phyloP scores from a whole-genome alignment of 2,329 filamentous ascomycete species.

The Pseudopyrenochaeta lycopersici region DNA sequence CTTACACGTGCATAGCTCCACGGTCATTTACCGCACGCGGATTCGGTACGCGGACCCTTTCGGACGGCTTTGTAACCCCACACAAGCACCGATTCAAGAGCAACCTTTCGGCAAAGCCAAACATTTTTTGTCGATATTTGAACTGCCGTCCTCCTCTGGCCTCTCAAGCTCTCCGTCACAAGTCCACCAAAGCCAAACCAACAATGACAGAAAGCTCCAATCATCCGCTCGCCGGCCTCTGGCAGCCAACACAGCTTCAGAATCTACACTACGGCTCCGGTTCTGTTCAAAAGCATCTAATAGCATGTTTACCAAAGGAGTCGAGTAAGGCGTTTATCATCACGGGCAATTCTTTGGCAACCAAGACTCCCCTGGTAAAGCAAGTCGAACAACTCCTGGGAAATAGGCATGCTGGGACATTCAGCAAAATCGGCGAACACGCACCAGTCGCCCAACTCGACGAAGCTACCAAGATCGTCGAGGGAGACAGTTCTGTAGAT shows the following conservation, averaged over 20 bases:
- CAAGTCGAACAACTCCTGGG: slow-evolving; percentile 60
- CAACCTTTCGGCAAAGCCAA: too few relatives aligned
- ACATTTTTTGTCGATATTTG: too few relatives aligned
- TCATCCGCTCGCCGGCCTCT: slow-evolving; percentile 58
- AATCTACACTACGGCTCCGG: slow-evolving; percentile 60
- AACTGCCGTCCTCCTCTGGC: too few relatives aligned
- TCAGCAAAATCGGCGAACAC: slow-evolving; percentile 64
- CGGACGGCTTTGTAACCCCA: background rate
- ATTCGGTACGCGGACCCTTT: slow-evolving; percentile 9
- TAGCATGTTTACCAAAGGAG: slow-evolving; percentile 54
- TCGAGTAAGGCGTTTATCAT: slow-evolving; percentile 66
- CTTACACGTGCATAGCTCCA: background rate
- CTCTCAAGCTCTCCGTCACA: slow-evolving; percentile 1
- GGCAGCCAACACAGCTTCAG: slow-evolving; percentile 60
- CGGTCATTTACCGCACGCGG: slow-evolving; percentile 11
- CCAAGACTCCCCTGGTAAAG: slow-evolving; percentile 62
- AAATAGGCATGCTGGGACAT: slow-evolving; percentile 61
- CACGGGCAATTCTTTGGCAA: slow-evolving; percentile 63
- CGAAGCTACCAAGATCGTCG: slow-evolving; percentile 59
- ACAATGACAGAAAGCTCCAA: slow-evolving; percentile 55
- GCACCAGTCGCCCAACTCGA: slow-evolving; percentile 64
- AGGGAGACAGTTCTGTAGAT: slow-evolving; percentile 58
- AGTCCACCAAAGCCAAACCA: slow-evolving; percentile 18
- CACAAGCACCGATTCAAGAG: background rate
- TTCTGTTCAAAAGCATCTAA: slow-evolving; percentile 58